phyloP scores from a whole-genome alignment of 2,329 filamentous ascomycete species.

The Aspergillus fischeri region DNA sequence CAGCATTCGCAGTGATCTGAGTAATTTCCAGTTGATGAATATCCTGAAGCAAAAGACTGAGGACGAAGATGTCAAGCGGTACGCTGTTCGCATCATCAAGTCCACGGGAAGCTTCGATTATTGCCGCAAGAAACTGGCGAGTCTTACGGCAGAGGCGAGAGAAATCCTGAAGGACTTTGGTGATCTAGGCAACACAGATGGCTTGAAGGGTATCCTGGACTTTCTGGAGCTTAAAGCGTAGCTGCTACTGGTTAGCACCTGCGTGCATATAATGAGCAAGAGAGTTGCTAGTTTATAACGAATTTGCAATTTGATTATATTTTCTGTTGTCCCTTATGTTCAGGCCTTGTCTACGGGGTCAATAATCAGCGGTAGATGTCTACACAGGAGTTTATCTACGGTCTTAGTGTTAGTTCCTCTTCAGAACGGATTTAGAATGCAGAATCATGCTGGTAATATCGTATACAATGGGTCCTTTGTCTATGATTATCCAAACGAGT shows the following conservation, averaged over 20 bases:
- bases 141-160: conserved; percentile 1
- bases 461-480: not conserved
- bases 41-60: conserved; percentile 82
- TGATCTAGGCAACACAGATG: not conserved
- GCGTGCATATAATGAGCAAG: too few species aligned
- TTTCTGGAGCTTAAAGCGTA: conserved; percentile 4
- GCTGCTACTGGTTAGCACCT: not conserved
- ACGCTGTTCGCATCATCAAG: conserved; percentile 84
- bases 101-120: conserved; percentile 82
- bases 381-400: too few species aligned
- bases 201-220: conserved; percentile 1
- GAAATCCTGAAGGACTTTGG: not conserved
- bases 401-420: not conserved
- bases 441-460: not conserved
- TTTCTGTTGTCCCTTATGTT: too few species aligned
- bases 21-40: conserved; percentile 68
- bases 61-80: conserved; percentile 79
- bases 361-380: too few species aligned
- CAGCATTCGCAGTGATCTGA: conserved; percentile 63
- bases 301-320: too few species aligned
- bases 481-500: not conserved
- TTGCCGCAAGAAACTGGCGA: conserved; percentile 7
- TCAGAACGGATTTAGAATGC: not conserved
- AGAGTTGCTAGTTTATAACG: too few species aligned
- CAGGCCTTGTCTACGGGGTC: too few species aligned